Percentiles rank a stretch among this genome's conserved stretches.
Conservation (phyloP, 805 yeast species). For the Cyberlindnera euphorbiae region DNA sequence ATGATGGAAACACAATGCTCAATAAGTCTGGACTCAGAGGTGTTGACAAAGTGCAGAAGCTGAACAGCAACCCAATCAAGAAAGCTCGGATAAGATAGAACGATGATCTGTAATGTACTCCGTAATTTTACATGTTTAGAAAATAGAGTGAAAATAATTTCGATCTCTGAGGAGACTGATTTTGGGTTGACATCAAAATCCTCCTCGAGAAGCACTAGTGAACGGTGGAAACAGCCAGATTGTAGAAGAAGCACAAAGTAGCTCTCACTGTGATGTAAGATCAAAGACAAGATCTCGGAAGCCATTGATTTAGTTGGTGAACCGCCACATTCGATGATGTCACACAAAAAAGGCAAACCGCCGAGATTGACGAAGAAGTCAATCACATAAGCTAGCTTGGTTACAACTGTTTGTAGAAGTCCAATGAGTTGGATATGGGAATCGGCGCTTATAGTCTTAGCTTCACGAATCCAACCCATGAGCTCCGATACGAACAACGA, state of each 20-base stretch:
- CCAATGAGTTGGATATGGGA: too few species aligned
- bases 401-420: too few species aligned
- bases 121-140: constrained; percentile 34
- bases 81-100: constrained; percentile 34
- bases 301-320: constrained; percentile 1
- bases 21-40: constrained; percentile 11
- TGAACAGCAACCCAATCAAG: constrained; percentile 36
- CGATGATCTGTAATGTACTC: constrained; percentile 37
- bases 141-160: constrained; percentile 33
- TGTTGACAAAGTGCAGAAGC: constrained; percentile 27
- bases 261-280: constrained; percentile 25
- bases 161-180: constrained; percentile 35
- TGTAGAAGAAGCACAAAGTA: constrained; percentile 39
- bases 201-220: constrained; percentile 40
- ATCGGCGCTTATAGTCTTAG: too few species aligned
- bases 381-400: too few species aligned
- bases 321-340: too few species aligned
- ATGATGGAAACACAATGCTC: constrained; percentile 34
- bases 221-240: constrained; percentile 39
- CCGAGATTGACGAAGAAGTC: too few species aligned
- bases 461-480: too few species aligned
- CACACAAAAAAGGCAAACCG: too few species aligned
- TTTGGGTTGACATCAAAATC: constrained; percentile 37
- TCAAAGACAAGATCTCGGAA: constrained; percentile 4
- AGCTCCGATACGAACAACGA: too few species aligned